Conservation (phyloP, 106 monocot genomes). For the Vanilla planifolia region DNA sequence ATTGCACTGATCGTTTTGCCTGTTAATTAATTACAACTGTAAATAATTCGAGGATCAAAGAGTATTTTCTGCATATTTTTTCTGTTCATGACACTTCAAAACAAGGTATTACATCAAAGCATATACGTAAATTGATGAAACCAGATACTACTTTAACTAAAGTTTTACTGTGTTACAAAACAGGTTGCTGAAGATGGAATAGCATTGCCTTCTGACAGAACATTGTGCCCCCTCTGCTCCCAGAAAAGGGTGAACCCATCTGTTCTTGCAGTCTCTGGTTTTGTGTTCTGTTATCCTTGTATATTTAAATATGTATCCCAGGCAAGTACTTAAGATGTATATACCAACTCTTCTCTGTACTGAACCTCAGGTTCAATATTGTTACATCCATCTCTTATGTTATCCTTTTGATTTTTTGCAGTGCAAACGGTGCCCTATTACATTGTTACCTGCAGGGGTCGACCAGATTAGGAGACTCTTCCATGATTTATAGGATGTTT, state of each 20-base stretch:
- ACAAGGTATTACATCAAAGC: no score
- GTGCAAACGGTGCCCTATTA: constrained; percentile 89
- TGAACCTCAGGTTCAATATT: background rate
- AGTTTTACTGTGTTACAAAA: no score
- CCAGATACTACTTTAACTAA: no score
- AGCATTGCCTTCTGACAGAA: constrained; percentile 66
- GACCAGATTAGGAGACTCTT: constrained; percentile 84
- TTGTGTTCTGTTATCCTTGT: constrained; percentile 89
- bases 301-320: constrained; percentile 84
- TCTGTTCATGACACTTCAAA: no score
- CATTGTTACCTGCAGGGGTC: constrained; percentile 61
- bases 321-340: constrained; percentile 21
- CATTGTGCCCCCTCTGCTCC: constrained; percentile 80
- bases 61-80: no score
- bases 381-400: background rate
- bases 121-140: no score
- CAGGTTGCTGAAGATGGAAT: constrained; percentile 90
- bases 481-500: constrained; percentile 69
- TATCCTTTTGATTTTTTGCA: constrained; percentile 18
- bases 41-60: no score
- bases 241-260: constrained; percentile 87
- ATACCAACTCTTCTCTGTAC: background rate
- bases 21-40: no score
- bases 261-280: constrained; percentile 75
- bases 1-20: no score